Evolutionary conservation across 164 flowering plant genomes (phyloP).

Genomic region (Malania oleifera): DNA sequence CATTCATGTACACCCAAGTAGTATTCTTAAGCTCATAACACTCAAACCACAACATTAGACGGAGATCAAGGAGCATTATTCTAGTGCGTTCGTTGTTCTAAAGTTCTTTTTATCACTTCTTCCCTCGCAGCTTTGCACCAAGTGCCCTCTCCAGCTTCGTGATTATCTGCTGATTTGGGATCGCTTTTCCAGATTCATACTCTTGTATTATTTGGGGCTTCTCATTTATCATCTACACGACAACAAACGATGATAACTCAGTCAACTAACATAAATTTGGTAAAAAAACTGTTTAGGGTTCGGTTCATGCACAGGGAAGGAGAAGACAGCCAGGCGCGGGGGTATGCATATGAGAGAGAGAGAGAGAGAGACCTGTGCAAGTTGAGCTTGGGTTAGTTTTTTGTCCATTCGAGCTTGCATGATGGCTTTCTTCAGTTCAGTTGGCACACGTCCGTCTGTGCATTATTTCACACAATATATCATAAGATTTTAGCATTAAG

Average conservation of each 20-base stretch:
- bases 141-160: conserved; percentile 91
- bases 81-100: no score
- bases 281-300: no score
- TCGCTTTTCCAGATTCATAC: conserved; percentile 97
- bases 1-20: no score
- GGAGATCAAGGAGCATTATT: no score
- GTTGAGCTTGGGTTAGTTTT: conserved; percentile 93
- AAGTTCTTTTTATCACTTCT: no score
- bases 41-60: no score
- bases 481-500: no score
- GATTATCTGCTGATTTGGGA: conserved; percentile 95
- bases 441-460: conserved; percentile 83
- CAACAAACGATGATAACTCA: conserved; percentile 4
- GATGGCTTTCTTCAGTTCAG: conserved; percentile 85
- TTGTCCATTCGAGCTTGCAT: conserved; percentile 89
- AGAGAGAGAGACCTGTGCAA: conserved; percentile 62
- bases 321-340: no score
- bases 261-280: neutral
- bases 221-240: conserved; percentile 85
- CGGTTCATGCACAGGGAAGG: no score
- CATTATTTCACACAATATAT: neutral
- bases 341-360: conserved; percentile 1
- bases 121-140: conserved; percentile 87
- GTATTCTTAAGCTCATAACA: no score
- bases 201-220: conserved; percentile 95